phyloP scores from a whole-genome alignment of 352 stramenopile genomes.

The Globisporangium middletonii region DNA sequence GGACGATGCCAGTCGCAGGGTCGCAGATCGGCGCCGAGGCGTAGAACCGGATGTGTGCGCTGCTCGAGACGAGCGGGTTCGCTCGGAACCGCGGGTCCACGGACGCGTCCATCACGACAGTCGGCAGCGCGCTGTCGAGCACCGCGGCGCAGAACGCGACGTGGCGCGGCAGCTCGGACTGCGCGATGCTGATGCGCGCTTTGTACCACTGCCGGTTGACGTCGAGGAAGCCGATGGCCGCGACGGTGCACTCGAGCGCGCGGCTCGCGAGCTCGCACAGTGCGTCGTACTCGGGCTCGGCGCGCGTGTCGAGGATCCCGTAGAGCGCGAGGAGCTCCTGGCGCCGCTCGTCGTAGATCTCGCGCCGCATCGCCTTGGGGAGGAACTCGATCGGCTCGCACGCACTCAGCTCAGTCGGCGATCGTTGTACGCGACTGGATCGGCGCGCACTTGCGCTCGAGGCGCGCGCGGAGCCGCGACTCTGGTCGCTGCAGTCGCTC shows the following conservation, averaged over 20 bases:
- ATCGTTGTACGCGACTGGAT: neutral
- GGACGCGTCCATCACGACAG: constrained; percentile 75
- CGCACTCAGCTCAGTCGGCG: too few species aligned
- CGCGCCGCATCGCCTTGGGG: constrained; percentile 29
- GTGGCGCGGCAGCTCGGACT: constrained; percentile 49
- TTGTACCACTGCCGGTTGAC: constrained; percentile 66
- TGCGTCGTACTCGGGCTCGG: constrained; percentile 62
- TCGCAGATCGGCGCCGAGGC: constrained; percentile 72
- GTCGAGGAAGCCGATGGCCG: constrained; percentile 65
- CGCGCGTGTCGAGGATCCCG: constrained; percentile 32
- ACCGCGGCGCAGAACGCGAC: constrained; percentile 64
- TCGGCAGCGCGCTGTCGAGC: constrained; percentile 37
- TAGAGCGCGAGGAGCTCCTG: constrained; percentile 38
- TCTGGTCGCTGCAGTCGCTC: constrained; percentile 16
- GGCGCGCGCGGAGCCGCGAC: neutral
- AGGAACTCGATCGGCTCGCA: constrained; percentile 36
- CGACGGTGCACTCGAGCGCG: constrained; percentile 51
- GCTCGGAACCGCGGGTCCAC: constrained; percentile 80
- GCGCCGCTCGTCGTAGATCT: constrained; percentile 42
- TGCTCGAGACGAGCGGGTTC: constrained; percentile 86
- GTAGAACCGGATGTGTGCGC: constrained; percentile 91
- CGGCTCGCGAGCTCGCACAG: constrained; percentile 64
- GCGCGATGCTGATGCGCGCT: constrained; percentile 58
- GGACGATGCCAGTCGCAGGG: constrained; percentile 39
- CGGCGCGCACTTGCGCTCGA: neutral